Percentiles rank a stretch among this genome's conserved stretches.
Evolutionary conservation across 345 rosid genomes (phyloP).

Genomic region (Eucalyptus marginata): DNA sequence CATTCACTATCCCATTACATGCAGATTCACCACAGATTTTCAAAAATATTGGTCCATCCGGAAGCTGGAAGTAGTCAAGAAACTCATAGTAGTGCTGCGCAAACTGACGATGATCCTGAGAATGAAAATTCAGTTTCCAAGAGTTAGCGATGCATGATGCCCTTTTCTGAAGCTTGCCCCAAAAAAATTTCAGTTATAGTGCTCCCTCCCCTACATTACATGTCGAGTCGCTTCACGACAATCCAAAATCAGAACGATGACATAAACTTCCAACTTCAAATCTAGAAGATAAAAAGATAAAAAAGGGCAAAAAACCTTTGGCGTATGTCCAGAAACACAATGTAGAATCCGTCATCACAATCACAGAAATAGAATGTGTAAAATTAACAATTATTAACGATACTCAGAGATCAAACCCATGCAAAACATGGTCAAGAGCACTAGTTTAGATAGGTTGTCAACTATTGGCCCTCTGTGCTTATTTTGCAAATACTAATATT

Average conservation of each 20-base stretch:
- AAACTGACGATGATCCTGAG: conserved; percentile 64
- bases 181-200: background rate
- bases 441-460: background rate
- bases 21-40: conserved; percentile 75
- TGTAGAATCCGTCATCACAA: background rate
- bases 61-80: conserved; percentile 48
- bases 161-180: background rate
- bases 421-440: background rate
- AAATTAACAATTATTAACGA: background rate
- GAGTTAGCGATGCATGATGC: background rate
- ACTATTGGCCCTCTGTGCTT: background rate
- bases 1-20: conserved; percentile 70
- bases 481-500: background rate
- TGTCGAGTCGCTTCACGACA: background rate
- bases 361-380: background rate
- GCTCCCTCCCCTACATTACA: background rate
- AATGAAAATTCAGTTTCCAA: background rate
- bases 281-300: background rate
- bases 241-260: background rate
- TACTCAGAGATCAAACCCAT: background rate
- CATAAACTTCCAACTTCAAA: background rate
- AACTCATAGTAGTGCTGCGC: conserved; percentile 74
- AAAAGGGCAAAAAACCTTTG: background rate
- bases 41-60: conserved; percentile 78
- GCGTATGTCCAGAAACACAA: background rate